A percentile compares a stretch with the other conserved stretches of the same genome.
These are phyloP conservation scores for Chaetomium cochliodes DNA, from an alignment of 495 filamentous ascomycete genomes.

Conservation along the genomic window DNA sequence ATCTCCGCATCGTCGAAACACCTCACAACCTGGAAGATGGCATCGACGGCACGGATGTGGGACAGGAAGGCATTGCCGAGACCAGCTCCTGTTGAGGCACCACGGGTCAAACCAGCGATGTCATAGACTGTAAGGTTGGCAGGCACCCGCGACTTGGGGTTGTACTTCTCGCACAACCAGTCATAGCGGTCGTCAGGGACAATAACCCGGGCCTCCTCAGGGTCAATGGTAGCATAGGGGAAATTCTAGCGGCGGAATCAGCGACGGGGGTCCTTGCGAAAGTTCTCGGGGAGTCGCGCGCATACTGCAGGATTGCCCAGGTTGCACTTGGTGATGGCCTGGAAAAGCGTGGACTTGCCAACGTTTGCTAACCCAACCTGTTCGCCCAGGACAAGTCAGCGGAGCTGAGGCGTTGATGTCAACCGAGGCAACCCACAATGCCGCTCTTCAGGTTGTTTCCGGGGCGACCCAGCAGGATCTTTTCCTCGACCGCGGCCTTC, in stretches of 20 bases:
- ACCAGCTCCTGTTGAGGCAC: conserved; percentile 95
- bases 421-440: conserved; percentile 72
- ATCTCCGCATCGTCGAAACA: conserved; percentile 99
- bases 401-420: conserved; percentile 24
- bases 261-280: conserved; percentile 26
- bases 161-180: conserved; percentile 93
- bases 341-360: conserved; percentile 98
- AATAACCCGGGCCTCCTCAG: conserved; percentile 96
- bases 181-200: conserved; percentile 96
- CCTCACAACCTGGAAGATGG: conserved; percentile 98
- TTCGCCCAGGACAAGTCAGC: conserved; percentile 32
- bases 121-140: conserved; percentile 99
- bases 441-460: conserved; percentile 99
- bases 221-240: conserved; percentile 97
- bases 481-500: conserved; percentile 70
- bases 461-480: conserved; percentile 85
- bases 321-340: conserved; percentile 96
- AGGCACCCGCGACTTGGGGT: conserved; percentile 92
- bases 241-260: conserved; percentile 67
- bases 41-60: conserved; percentile 98
- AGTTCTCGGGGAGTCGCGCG: conserved; percentile 27
- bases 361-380: conserved; percentile 99
- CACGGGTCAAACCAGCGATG: conserved; percentile 95
- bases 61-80: conserved; percentile 98
- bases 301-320: conserved; percentile 94